Percentiles rank a stretch among this genome's conserved stretches.
Evolutionary conservation across 805 yeast species (phyloP).

Genomic region (Kuraishia floccosa): DNA sequence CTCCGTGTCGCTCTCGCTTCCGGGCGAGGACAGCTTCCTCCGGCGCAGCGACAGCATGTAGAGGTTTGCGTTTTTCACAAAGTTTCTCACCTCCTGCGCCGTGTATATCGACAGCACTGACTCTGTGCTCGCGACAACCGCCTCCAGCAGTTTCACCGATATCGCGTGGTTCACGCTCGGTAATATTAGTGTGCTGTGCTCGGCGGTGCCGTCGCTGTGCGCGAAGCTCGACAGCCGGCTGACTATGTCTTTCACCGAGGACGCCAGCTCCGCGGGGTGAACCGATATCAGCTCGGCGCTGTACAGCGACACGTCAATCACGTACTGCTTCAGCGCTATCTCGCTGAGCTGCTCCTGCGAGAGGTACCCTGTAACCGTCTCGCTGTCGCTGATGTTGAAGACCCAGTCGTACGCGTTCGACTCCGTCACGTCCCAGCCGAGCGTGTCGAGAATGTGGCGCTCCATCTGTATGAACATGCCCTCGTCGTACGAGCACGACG

Average conservation of each 20-base stretch:
- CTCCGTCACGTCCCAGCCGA: conserved; percentile 63
- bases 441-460: conserved; percentile 55
- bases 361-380: conserved; percentile 22
- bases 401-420: conserved; percentile 45
- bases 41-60: conserved; percentile 1
- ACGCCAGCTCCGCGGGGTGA: conserved; percentile 15
- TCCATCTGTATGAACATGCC: conserved; percentile 68
- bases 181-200: neutral
- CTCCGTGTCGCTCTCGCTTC: neutral
- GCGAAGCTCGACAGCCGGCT: neutral
- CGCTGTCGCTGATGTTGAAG: conserved; percentile 29
- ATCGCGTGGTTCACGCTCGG: neutral
- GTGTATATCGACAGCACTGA: neutral
- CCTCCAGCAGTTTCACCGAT: conserved; percentile 1
- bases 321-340: conserved; percentile 35
- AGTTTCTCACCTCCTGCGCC: neutral
- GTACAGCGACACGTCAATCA: conserved; percentile 37
- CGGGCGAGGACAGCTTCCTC: neutral
- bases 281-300: conserved; percentile 30
- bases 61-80: neutral
- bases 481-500: conserved; percentile 44
- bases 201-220: neutral
- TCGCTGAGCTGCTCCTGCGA: conserved; percentile 18
- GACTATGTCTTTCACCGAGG: conserved; percentile 5
- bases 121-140: neutral